Evolutionary conservation across 1,139 yeast genomes (phyloP), one percentile per base, ranked within the genome.

Genomic region (Pneumocystis carinii): DNA sequence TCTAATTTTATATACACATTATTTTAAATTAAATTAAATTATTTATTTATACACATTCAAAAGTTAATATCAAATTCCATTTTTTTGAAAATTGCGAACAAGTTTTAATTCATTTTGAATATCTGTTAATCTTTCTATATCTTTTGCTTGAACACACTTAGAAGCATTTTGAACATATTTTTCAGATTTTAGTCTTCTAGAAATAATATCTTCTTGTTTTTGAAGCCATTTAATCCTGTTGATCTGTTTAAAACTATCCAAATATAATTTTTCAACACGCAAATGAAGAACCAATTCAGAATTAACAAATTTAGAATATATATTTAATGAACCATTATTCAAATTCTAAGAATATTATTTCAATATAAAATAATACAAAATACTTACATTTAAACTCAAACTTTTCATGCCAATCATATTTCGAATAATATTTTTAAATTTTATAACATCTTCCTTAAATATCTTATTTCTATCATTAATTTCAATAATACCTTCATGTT

Each of bases 1-100:
- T 64, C 29, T 64, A 62, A 63, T 3, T 19, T 29, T 37, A 19
- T 57, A 39, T 27, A 37, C 35, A 32, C 35, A 32, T 32, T 32
- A 8, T 57, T 19, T 10, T 39, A 24, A 12, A 27, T 19, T 48
- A 19, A 41, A 41, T 41, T 24, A 6, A 24, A 24, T 12, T 17
- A 42, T 8, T 24, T 8, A 24, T 48, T 12, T 48, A 48, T 48
- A 24, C 3, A 24, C 10, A 24, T 48, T 37, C 39, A 37, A 48
- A 48, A 48, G 24, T 29, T 24, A 10, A 8, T 8, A 8, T 24
- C 14, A 24, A 10, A 24, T 24, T 48, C 7, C 7, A 5, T 19
- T 19, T 24, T 48, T 24, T 24, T 10, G 10, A 48, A 12, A 10
- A 48, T 24, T 48, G 14, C 55, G 32, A 48, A 48, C 12, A 48